Base-by-base conservation (phyloP, 306 rosid species). In the Prunus mira region DNA sequence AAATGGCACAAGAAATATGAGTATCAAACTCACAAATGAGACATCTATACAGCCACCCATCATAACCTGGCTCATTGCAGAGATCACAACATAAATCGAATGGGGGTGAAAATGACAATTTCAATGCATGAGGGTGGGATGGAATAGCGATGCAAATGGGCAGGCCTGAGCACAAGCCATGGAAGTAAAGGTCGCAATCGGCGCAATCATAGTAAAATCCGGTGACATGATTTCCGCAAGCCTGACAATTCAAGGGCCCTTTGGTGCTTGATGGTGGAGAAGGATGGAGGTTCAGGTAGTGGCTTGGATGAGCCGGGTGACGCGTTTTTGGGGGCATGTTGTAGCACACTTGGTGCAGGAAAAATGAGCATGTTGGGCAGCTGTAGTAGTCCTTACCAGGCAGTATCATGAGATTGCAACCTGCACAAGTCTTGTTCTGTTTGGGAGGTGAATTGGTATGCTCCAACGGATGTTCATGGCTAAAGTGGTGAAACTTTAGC, bases 1-100 rank as follows among this genome's bases (percentile, higher is more conserved):
- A 60, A 19, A 84, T 65, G 3, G 87, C 90, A 73, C 92, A 90
- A 22, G 58, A 75, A 8, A 88, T 28, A 67, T 90, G 92, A 9
- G 84, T 73, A 8, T 90, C 95, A 28, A 84, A 90, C 70, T 90
- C 92, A 45, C 96, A 90, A 45, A 79, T 83, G 72, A 27, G 85
- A 72, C 96, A 90, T 76, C 92, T 73, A 73, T 86, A 90, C 5
- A 90, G 88, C 96, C 96, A 90, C 3, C 84, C 85, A 8, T 73
- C 82, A 30, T 72, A 73, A 71, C 88, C 70, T 0, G 89, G 75
- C 25, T 81, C 82, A 32, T 74, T 66, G 74, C 91, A 90, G 51
- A 90, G 45, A 62, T 90, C 91, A 75, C 91, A 90, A 66, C 73
- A 82, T 83, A 88, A 88, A 27, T 86, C 85, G 28, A 81, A 83